These are phyloP conservation scores for Aspergillus sp. DNA, from an alignment of 2,329 filamentous ascomycete genomes.

Conservation along the genomic window DNA sequence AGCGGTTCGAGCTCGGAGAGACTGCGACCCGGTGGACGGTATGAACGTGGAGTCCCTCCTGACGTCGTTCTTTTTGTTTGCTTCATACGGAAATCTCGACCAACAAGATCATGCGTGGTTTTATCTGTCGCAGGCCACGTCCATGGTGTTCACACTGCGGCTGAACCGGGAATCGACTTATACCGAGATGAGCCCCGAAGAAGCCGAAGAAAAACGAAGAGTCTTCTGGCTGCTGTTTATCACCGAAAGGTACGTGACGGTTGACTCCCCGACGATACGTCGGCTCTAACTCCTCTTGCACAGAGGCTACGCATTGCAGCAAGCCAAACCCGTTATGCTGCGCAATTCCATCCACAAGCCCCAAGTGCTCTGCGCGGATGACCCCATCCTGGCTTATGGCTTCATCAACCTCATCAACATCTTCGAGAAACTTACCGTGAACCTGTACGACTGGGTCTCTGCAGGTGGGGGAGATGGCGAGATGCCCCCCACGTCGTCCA, in stretches of 20 bases:
- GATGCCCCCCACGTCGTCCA: constrained; percentile 34
- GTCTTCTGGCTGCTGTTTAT: constrained; percentile 73
- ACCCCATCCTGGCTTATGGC: constrained; percentile 39
- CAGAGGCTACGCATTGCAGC: constrained; percentile 69
- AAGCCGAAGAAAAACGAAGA: constrained; percentile 62
- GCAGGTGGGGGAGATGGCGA: constrained; percentile 32
- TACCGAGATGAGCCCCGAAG: constrained; percentile 43
- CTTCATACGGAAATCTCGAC: constrained; percentile 67
- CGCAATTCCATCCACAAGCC: constrained; percentile 63
- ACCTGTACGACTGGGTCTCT: constrained; percentile 39
- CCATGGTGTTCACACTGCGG: constrained; percentile 51
- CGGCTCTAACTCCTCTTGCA: too few species aligned
- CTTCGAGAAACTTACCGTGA: constrained; percentile 37
- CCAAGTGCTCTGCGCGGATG: constrained; percentile 61
- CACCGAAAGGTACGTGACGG: constrained; percentile 59
- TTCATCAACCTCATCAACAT: constrained; percentile 40
- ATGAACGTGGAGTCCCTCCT: constrained; percentile 46
- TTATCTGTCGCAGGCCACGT: constrained; percentile 72
- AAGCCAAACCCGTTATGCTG: constrained; percentile 66
- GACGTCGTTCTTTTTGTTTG: constrained; percentile 78
- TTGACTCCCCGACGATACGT: background rate
- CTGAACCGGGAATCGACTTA: constrained; percentile 52
- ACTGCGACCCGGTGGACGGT: constrained; percentile 40
- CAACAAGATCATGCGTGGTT: constrained; percentile 77
- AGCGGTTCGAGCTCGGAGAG: constrained; percentile 44